A percentile compares a stretch with the other conserved stretches of the same genome.
phyloP scores from a whole-genome alignment of 768 basidiomycete genomes.

The Xerocomellus chrysenteron region DNA sequence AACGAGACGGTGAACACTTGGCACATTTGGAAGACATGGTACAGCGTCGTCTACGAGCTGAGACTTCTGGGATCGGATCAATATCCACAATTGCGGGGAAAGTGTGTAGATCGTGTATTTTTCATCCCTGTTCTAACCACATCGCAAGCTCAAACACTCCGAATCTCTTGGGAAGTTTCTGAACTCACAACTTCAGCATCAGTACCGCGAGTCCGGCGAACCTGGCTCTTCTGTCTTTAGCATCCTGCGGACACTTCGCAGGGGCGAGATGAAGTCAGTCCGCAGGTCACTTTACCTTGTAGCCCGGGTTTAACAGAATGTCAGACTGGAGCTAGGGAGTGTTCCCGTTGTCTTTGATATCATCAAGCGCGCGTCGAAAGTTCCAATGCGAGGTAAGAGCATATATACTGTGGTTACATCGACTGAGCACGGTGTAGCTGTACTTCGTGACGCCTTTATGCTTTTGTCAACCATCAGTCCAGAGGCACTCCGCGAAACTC shows the following conservation, averaged over 20 bases:
- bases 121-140: slow-evolving; percentile 3
- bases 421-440: slow-evolving; percentile 28
- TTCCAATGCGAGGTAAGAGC: slow-evolving; percentile 27
- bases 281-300: neutral
- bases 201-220: slow-evolving; percentile 10
- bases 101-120: slow-evolving; percentile 13
- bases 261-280: slow-evolving; percentile 25
- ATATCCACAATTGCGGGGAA: slow-evolving; percentile 19
- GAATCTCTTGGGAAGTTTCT: slow-evolving; percentile 20
- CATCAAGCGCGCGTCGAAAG: slow-evolving; percentile 23
- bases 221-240: neutral
- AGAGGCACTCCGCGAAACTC: slow-evolving; percentile 19
- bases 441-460: slow-evolving; percentile 35
- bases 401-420: neutral
- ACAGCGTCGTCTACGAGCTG: slow-evolving; percentile 8
- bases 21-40: slow-evolving; percentile 35
- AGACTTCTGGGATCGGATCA: slow-evolving; percentile 9
- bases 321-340: slow-evolving; percentile 24
- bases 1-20: slow-evolving; percentile 45
- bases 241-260: slow-evolving; percentile 27
- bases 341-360: slow-evolving; percentile 24
- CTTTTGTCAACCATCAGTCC: slow-evolving; percentile 27
- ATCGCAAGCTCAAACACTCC: slow-evolving; percentile 23
- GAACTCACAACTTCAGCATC: slow-evolving; percentile 21
- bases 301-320: neutral